phyloP scores from a whole-genome alignment of 768 basidiomycete species.

The Amanita molliuscula region DNA sequence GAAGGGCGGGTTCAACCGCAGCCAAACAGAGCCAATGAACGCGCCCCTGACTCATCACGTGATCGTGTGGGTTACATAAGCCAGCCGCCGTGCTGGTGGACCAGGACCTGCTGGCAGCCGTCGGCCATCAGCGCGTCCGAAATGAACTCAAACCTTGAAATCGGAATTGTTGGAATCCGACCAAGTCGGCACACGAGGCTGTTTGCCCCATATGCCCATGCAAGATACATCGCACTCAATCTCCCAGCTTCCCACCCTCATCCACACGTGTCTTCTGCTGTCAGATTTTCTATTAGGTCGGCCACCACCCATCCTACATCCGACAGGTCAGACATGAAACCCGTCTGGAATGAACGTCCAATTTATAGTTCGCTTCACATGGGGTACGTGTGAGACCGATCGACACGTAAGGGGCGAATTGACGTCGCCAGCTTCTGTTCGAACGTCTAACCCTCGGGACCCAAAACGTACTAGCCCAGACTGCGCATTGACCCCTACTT shows the following conservation, averaged over 20 bases:
- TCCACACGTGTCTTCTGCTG: neutral
- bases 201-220: neutral
- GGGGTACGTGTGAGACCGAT: neutral
- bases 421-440: neutral
- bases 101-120: neutral
- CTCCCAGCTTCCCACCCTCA: neutral
- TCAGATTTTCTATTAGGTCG: neutral
- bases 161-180: constrained; percentile 1
- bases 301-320: neutral
- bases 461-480: neutral
- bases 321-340: neutral
- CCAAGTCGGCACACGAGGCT: constrained; percentile 1
- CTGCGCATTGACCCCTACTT: neutral
- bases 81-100: neutral
- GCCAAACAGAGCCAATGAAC: constrained; percentile 6
- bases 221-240: neutral
- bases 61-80: constrained; percentile 4
- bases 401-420: neutral
- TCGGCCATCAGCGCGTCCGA: neutral
- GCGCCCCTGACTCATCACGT: constrained; percentile 11
- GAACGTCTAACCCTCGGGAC: neutral
- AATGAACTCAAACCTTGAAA: neutral
- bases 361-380: neutral
- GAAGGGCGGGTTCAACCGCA: neutral
- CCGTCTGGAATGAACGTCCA: neutral